Evolutionary conservation across 1,284 basidiomycete species (phyloP), one percentile per base, ranked within the genome.

Genomic region (Sanghuangporus weigelae): DNA sequence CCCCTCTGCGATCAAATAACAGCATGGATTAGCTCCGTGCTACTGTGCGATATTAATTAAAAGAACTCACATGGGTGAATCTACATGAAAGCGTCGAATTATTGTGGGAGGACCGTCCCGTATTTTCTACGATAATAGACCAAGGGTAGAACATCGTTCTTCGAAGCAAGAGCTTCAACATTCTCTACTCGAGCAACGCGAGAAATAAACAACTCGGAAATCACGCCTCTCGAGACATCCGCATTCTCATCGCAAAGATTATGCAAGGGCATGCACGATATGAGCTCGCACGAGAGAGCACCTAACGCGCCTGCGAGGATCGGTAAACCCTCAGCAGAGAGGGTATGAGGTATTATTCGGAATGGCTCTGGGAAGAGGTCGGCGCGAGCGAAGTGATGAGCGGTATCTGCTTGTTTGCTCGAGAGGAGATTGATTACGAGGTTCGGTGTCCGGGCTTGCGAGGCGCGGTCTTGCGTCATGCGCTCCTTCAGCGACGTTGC

Each of bases 401-500:
- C 88, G 38, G 81, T 69, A 50, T 76, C 71, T 0, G 80, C 76
- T 72, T 92, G 89, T 0, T 77, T 71, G 0, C 84, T 82, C 11
- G 86, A 84, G 62, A 92, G 82, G 51, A 92, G 72, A 73, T 90
- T 92, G 67, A 91, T 75, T 63, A 89, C 81, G 78, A 91, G 78
- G 67, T 81, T 62, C 31, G 11, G 8, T 46, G 44, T n/a, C 44
- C 6, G 8, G 16, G 44, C n/a, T 7, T n/a, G 44, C n/a, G 44
- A n/a, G 16, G 21, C 26, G 21, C 16, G 44, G 7, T 46, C 44
- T 57, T 62, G 67, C 48, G 65, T 65, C 63, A 75, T 70, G 8
- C 76, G 69, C 57, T 71, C 62, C 64, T 75, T 81, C 67, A 84
- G 84, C 31, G 82, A 80, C 53, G 78, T 80, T 2, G 92, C 92